A percentile compares a stretch with the other conserved stretches of the same genome.
phyloP scores from a whole-genome alignment of 768 basidiomycete genomes.

The Boletus sensibilis region DNA sequence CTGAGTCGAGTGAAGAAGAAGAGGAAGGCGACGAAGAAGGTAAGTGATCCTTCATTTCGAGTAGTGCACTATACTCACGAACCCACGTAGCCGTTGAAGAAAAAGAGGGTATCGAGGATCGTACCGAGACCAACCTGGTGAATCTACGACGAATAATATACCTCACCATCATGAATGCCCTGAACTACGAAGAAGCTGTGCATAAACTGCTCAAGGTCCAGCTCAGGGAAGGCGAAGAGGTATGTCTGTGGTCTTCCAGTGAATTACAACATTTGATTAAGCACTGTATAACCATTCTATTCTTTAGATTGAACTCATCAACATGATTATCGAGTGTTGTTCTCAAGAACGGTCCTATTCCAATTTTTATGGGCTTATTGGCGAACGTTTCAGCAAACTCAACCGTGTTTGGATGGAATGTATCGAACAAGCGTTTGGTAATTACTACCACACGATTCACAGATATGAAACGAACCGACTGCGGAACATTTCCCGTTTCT shows the following conservation, averaged over 20 bases:
- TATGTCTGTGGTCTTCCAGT: constrained; percentile 34
- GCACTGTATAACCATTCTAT: not conserved
- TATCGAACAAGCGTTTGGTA: constrained; percentile 82
- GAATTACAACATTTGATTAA: not conserved
- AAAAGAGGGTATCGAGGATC: constrained; percentile 90
- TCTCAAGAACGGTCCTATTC: constrained; percentile 98
- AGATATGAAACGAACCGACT: constrained; percentile 98
- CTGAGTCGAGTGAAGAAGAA: constrained; percentile 65
- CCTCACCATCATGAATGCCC: constrained; percentile 97
- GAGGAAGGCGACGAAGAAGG: constrained; percentile 60
- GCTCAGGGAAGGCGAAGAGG: constrained; percentile 91
- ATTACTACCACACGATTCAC: constrained; percentile 95
- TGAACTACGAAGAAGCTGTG: constrained; percentile 98
- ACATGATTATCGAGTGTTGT: constrained; percentile 99
- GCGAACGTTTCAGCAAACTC: constrained; percentile 95
- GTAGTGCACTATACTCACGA: constrained; percentile 29
- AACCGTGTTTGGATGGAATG: constrained; percentile 92
- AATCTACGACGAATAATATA: constrained; percentile 94
- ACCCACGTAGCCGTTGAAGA: constrained; percentile 57
- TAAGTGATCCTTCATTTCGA: not conserved
- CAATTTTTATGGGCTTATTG: constrained; percentile 94
- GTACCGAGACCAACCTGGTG: constrained; percentile 92
- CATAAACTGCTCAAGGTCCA: constrained; percentile 96
- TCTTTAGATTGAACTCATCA: constrained; percentile 85
- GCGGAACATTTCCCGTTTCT: constrained; percentile 95